Conservation (phyloP, 73 alveolate species). For the Tetrahymena borealis region DNA sequence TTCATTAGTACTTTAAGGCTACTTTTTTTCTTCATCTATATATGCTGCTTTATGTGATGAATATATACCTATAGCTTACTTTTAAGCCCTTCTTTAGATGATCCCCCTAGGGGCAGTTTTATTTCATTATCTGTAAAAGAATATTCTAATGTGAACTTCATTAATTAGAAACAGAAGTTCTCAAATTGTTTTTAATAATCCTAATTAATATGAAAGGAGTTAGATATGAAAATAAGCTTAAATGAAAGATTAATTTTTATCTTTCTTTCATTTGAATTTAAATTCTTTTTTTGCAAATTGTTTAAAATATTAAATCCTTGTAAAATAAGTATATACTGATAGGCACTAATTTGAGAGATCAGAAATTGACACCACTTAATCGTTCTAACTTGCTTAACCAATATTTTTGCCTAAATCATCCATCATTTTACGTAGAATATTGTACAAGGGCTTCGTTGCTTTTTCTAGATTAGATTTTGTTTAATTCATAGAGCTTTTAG, state of each 20-base stretch:
- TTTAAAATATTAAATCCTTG: neutral
- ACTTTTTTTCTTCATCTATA: neutral
- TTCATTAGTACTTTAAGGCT: neutral
- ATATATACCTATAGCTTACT: neutral
- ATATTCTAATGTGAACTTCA: neutral
- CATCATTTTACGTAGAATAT: neutral
- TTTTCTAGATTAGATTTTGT: neutral
- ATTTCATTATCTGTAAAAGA: neutral
- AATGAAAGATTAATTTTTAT: neutral
- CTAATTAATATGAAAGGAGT: neutral
- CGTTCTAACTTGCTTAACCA: neutral
- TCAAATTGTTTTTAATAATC: neutral
- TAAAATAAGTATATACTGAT: neutral
- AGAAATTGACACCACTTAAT: neutral
- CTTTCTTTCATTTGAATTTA: neutral
- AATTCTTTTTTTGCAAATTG: neutral
- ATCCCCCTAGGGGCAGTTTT: neutral
- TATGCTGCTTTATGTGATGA: neutral
- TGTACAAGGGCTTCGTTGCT: neutral
- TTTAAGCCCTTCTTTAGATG: neutral
- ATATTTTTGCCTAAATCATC: neutral
- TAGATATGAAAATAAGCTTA: neutral
- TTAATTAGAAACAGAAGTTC: neutral
- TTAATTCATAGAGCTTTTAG: neutral
- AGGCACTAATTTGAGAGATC: neutral